A percentile compares a stretch with the other conserved stretches of the same genome.
Evolutionary conservation across 1,139 yeast species (phyloP).

Genomic region (Sugiyamaella japonica): DNA sequence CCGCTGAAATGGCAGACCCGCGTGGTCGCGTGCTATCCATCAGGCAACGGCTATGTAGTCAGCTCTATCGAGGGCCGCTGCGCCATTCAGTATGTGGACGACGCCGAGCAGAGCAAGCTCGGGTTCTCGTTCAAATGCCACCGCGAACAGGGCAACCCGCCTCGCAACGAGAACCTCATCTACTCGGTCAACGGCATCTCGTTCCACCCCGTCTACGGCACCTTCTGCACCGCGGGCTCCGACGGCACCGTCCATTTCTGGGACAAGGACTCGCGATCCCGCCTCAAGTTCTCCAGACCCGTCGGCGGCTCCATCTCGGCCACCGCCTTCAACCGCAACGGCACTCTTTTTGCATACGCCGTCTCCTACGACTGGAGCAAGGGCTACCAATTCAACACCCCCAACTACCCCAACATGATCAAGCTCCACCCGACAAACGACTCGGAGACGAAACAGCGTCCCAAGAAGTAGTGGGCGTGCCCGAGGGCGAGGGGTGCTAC

Average conservation of each 20-base stretch:
- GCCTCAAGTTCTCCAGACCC: constrained; percentile 77
- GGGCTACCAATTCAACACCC: constrained; percentile 77
- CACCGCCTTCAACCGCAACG: constrained; percentile 78
- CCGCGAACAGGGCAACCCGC: constrained; percentile 53
- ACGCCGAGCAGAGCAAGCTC: constrained; percentile 58
- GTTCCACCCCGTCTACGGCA: constrained; percentile 88
- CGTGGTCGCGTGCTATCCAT: constrained; percentile 76
- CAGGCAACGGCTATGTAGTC: constrained; percentile 88
- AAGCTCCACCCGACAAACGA: constrained; percentile 56
- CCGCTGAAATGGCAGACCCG: constrained; percentile 93
- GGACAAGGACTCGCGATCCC: constrained; percentile 92
- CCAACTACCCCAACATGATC: constrained; percentile 70
- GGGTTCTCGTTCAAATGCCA: constrained; percentile 96
- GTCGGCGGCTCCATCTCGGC: constrained; percentile 74
- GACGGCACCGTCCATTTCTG: constrained; percentile 95
- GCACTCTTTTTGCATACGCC: constrained; percentile 88
- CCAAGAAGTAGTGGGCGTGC: constrained; percentile 11
- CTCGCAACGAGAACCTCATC: constrained; percentile 51
- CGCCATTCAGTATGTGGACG: constrained; percentile 93
- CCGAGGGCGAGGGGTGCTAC: no score
- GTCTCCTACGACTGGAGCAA: constrained; percentile 92
- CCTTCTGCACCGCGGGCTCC: constrained; percentile 91
- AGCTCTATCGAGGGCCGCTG: constrained; percentile 97
- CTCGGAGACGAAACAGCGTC: constrained; percentile 15
- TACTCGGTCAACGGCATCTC: constrained; percentile 78